Evolutionary conservation across 1,139 yeast genomes (phyloP).

Genomic region (Citeromyces hawaiiensis): DNA sequence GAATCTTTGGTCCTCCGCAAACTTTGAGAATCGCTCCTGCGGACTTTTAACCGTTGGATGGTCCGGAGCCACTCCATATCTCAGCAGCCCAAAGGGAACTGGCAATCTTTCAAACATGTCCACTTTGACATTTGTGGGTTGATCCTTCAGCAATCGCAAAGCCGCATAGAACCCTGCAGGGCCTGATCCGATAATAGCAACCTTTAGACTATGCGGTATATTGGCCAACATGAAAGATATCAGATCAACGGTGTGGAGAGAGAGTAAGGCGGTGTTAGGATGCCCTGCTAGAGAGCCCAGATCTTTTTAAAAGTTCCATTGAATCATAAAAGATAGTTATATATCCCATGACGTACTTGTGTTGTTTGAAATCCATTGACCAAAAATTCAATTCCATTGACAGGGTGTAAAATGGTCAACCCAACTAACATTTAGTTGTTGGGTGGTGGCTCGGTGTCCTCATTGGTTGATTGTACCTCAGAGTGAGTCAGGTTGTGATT

Average conservation of each 20-base stretch:
- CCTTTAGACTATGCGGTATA: slow-evolving; percentile 11
- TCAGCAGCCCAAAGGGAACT: slow-evolving; percentile 79
- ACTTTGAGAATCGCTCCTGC: slow-evolving; percentile 64
- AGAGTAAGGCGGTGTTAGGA: background rate
- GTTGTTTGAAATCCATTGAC: too few species aligned
- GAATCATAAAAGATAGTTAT: too few species aligned
- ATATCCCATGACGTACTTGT: too few species aligned
- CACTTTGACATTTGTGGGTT: slow-evolving; percentile 26
- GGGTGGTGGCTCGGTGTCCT: too few species aligned
- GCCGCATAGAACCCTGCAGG: slow-evolving; percentile 96
- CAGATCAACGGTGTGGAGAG: too few species aligned
- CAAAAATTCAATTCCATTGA: too few species aligned
- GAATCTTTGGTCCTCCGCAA: slow-evolving; percentile 36
- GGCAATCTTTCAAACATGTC: slow-evolving; percentile 75
- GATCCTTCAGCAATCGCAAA: slow-evolving; percentile 45
- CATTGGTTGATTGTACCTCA: too few species aligned
- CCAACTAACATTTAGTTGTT: too few species aligned
- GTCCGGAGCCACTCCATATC: slow-evolving; percentile 99
- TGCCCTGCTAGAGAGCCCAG: too few species aligned
- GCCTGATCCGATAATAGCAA: slow-evolving; percentile 87
- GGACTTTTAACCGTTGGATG: slow-evolving; percentile 94
- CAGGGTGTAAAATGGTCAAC: too few species aligned
- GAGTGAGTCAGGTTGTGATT: too few species aligned
- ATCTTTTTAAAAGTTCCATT: too few species aligned
- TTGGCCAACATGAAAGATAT: slow-evolving; percentile 1